Percentiles rank a stretch among this genome's conserved stretches.
Conservation (phyloP, 345 rosid species). For the Camelina laxa region DNA sequence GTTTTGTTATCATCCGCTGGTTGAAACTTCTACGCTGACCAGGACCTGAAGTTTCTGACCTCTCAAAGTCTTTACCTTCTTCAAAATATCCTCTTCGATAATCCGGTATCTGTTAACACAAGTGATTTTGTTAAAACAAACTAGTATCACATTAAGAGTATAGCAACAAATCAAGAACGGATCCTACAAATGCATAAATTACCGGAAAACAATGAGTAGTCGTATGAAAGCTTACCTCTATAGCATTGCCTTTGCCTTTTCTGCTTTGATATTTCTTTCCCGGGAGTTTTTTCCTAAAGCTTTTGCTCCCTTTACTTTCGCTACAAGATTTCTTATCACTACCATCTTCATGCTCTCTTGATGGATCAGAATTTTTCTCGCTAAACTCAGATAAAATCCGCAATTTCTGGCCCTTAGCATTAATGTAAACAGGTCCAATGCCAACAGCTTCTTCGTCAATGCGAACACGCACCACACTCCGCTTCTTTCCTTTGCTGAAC, state of each 20-base stretch:
- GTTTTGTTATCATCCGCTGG: slow-evolving; percentile 61
- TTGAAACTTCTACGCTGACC: slow-evolving; percentile 55
- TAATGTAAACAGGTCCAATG: slow-evolving; percentile 85
- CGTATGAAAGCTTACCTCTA: slow-evolving; percentile 66
- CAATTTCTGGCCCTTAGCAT: slow-evolving; percentile 82
- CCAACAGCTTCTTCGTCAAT: slow-evolving; percentile 56
- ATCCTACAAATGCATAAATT: slow-evolving; percentile 3
- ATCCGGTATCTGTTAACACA: slow-evolving; percentile 39
- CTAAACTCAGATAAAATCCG: slow-evolving; percentile 74
- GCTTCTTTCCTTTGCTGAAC: slow-evolving; percentile 48
- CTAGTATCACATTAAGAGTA: not conserved
- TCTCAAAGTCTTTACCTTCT: slow-evolving; percentile 47
- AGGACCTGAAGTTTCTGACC: slow-evolving; percentile 37
- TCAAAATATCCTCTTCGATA: slow-evolving; percentile 47
- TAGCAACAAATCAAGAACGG: slow-evolving; percentile 13
- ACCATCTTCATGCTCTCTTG: slow-evolving; percentile 25
- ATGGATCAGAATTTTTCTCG: slow-evolving; percentile 36
- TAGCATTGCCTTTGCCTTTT: slow-evolving; percentile 52
- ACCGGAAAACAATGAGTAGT: slow-evolving; percentile 15
- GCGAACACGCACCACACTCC: slow-evolving; percentile 43
- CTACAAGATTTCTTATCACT: slow-evolving; percentile 48
- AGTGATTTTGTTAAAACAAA: slow-evolving; percentile 2
- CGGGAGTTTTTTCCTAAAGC: slow-evolving; percentile 52
- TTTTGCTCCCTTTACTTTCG: slow-evolving; percentile 47
- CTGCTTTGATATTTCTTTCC: slow-evolving; percentile 61